Base-by-base conservation (phyloP, 768 basidiomycete species). In the Leucosporidium creatinivorum region DNA sequence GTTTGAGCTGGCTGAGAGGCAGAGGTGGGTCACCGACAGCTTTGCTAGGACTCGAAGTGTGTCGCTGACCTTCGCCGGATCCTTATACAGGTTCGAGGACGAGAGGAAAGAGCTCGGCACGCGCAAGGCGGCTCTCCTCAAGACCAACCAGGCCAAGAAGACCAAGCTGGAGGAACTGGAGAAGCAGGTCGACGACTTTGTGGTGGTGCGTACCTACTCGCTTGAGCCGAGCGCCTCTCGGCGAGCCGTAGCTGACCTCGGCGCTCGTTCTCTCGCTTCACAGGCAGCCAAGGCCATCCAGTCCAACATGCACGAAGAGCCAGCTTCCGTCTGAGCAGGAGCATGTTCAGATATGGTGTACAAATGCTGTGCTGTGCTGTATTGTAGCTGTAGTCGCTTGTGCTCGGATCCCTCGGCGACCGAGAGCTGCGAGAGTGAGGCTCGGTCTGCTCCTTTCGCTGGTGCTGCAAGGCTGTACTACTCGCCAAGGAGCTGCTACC, bases 1-100 rank as follows among this genome's bases (percentile, higher is more conserved):
- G 76, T 92, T 93, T 73, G 91, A 93, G 78, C 85, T 92, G 44
- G 84, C 84, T 39, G 91, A 93, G 80, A 87, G 91, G 61, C 88
- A 92, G 80, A 84, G 91, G 91, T 91, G 75, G 63, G 80, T 70
- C 50, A 26, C 28, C 51, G 69, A 56, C 57, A 58, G 21, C n/a
- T 36, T 30, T 25, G 7, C 4, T 59, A n/a, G 39, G 47, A 30
- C 59, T 3, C 7, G 12, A 1, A 1, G n/a, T 12, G 23, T 13
- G 18, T 19, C 1, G 33, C 44, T 58, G 30, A 31, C 39, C n/a
- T 1, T 31, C 48, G 26, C 36, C 52, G 33, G 28, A 9, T 3
- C 10, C 44, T 25, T 4, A n/a, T 33, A 6, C 66, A 71, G 70
- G 6, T 64, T 72, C 31, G 70, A 72, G 49, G 65, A 69, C 36